phyloP scores from a whole-genome alignment of 768 basidiomycete species.

The Rhodotorula graminis region DNA sequence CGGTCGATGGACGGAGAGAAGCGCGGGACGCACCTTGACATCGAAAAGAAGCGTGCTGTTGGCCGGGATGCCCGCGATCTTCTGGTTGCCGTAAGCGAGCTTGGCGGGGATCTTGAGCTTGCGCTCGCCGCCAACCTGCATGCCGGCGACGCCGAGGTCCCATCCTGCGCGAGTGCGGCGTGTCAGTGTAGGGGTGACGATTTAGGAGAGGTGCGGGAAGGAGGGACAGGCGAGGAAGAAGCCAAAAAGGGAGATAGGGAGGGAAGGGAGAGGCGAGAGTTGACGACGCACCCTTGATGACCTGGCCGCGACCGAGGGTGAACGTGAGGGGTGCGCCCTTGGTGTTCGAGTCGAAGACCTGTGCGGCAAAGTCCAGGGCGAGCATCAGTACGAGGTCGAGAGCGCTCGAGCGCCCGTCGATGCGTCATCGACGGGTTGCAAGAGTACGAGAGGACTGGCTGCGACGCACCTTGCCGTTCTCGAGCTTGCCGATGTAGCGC shows the following conservation, averaged over 20 bases:
- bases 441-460: not conserved
- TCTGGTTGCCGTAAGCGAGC: constrained; percentile 56
- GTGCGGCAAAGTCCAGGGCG: not conserved
- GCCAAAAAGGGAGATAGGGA: too few relatives aligned
- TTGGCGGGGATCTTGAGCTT: constrained; percentile 60
- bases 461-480: constrained; percentile 47
- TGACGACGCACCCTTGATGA: constrained; percentile 56
- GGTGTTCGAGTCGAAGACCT: constrained; percentile 66
- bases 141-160: constrained; percentile 82
- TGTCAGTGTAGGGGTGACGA: too few relatives aligned
- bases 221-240: not conserved
- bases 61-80: constrained; percentile 44
- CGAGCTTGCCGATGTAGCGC: constrained; percentile 89
- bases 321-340: constrained; percentile 76
- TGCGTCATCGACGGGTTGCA: not conserved
- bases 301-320: constrained; percentile 73
- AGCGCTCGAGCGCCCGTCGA: too few relatives aligned
- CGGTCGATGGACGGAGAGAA: not conserved
- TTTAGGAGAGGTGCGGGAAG: too few relatives aligned
- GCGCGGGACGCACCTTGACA: not conserved
- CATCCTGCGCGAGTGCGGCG: constrained; percentile 47
- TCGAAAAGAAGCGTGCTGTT: constrained; percentile 16
- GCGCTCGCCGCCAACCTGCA: constrained; percentile 83
- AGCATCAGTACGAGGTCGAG: too few relatives aligned
- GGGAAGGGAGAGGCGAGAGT: not conserved